phyloP scores from a whole-genome alignment of 1,139 yeast genomes.

The Suhomyces kunorum region DNA sequence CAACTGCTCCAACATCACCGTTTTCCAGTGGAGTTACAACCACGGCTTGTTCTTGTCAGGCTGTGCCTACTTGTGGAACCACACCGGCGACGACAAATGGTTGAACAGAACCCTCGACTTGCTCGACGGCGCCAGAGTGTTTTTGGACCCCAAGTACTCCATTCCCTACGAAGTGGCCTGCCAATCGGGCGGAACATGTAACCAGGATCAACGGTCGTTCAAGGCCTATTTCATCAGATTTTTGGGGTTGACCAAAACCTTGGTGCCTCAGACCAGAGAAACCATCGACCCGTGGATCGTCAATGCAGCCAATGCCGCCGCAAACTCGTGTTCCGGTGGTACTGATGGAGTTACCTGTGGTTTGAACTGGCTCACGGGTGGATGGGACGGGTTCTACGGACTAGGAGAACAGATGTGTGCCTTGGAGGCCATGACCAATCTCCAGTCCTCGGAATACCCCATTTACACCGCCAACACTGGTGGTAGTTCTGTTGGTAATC shows the following conservation, averaged over 20 bases:
- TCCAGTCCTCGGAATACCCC: constrained; percentile 30
- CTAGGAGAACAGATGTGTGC: constrained; percentile 81
- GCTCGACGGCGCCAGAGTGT: constrained; percentile 52
- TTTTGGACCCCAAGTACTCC: constrained; percentile 32
- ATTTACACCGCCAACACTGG: constrained; percentile 47
- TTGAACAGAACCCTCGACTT: constrained; percentile 49
- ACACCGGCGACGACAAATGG: constrained; percentile 64
- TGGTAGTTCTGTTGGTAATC: constrained; percentile 47
- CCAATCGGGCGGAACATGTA: constrained; percentile 51
- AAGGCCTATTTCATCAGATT: constrained; percentile 71
- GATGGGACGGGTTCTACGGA: constrained; percentile 69
- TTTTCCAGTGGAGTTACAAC: constrained; percentile 73
- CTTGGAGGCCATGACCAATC: constrained; percentile 58
- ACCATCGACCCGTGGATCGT: constrained; percentile 47
- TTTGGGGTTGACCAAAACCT: constrained; percentile 57
- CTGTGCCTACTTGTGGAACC: constrained; percentile 67
- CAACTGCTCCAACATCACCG: constrained; percentile 58
- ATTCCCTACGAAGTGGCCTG: constrained; percentile 73
- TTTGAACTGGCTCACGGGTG: constrained; percentile 53
- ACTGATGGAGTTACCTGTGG: constrained; percentile 79
- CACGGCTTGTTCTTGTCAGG: constrained; percentile 77
- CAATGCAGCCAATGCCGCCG: constrained; percentile 53
- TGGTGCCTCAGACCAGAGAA: constrained; percentile 54
- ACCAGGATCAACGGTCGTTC: constrained; percentile 76
- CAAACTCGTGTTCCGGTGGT: constrained; percentile 73